phyloP scores from a whole-genome alignment of 176 grass and related monocot species.

The Juncus effusus region DNA sequence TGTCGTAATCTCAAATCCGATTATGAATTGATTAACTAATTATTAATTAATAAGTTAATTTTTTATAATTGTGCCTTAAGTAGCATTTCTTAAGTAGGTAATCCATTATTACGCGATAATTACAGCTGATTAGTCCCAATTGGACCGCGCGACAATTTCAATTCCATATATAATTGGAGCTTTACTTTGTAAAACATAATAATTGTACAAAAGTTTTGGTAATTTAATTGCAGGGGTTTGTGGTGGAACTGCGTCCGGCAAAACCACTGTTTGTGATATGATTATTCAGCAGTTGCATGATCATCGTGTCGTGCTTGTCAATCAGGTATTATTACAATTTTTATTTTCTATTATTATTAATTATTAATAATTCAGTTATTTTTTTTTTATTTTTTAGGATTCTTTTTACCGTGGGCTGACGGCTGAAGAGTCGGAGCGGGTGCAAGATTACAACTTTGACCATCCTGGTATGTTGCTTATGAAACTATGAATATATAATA shows the following conservation, averaged over 20 bases:
- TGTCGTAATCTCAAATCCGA: too few relatives aligned
- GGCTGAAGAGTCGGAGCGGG: conserved; percentile 68
- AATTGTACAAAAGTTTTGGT: too few relatives aligned
- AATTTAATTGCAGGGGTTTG: conserved; percentile 52
- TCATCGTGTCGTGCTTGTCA: conserved; percentile 91
- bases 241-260: conserved; percentile 91
- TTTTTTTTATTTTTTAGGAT: conserved; percentile 49
- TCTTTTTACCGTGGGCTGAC: conserved; percentile 97
- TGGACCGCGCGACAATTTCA: too few relatives aligned
- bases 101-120: too few relatives aligned
- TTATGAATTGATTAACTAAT: too few relatives aligned
- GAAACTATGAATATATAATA: too few relatives aligned
- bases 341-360: conserved; percentile 4
- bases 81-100: too few relatives aligned
- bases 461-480: conserved; percentile 72
- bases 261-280: conserved; percentile 99
- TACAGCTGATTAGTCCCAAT: too few relatives aligned
- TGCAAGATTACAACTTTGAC: conserved; percentile 96
- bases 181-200: too few relatives aligned
- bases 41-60: too few relatives aligned
- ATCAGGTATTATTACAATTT: conserved; percentile 43
- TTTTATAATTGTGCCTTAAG: too few relatives aligned
- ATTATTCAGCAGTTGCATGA: conserved; percentile 99
- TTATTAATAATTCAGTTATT: neutral
- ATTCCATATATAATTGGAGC: too few relatives aligned